These are phyloP conservation scores for Fonsecaea erecta DNA, from an alignment of 2,329 filamentous ascomycete species.

Conservation along the genomic window DNA sequence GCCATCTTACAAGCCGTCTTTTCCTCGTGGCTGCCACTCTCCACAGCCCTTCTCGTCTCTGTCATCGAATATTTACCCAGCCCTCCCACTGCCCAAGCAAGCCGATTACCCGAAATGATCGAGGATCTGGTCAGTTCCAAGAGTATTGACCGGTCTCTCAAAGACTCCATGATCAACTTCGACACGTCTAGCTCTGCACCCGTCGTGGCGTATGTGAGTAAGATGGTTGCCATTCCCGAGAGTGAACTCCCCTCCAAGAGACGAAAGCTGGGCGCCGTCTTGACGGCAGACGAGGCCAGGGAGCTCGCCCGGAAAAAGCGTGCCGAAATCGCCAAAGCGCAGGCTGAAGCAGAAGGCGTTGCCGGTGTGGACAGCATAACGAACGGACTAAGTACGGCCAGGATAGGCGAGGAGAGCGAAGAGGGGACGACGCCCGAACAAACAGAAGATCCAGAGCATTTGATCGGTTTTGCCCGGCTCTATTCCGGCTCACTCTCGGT, in stretches of 20 bases:
- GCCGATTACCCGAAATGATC: slow-evolving; percentile 78
- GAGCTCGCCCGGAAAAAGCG: slow-evolving; percentile 87
- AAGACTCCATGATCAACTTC: slow-evolving; percentile 81
- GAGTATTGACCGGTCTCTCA: slow-evolving; percentile 70
- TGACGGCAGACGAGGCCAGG: slow-evolving; percentile 87
- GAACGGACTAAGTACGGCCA: slow-evolving; percentile 60
- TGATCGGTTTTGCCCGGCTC: slow-evolving; percentile 92
- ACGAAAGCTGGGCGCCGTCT: slow-evolving; percentile 65
- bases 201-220: slow-evolving; percentile 93
- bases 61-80: slow-evolving; percentile 92
- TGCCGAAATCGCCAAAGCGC: slow-evolving; percentile 81
- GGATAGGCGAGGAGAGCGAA: slow-evolving; percentile 56
- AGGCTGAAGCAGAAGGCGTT: slow-evolving; percentile 66
- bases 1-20: slow-evolving; percentile 86
- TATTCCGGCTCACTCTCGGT: slow-evolving; percentile 90
- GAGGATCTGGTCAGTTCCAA: slow-evolving; percentile 77
- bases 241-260: slow-evolving; percentile 91
- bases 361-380: slow-evolving; percentile 65
- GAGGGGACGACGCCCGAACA: slow-evolving; percentile 42
- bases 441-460: slow-evolving; percentile 73
- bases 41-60: slow-evolving; percentile 88
- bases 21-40: slow-evolving; percentile 86
- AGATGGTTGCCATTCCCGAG: slow-evolving; percentile 94
- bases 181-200: slow-evolving; percentile 72
- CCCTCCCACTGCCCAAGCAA: slow-evolving; percentile 76